Conservation (phyloP, 2,329 filamentous ascomycete species). For the Fusarium mexicanum region DNA sequence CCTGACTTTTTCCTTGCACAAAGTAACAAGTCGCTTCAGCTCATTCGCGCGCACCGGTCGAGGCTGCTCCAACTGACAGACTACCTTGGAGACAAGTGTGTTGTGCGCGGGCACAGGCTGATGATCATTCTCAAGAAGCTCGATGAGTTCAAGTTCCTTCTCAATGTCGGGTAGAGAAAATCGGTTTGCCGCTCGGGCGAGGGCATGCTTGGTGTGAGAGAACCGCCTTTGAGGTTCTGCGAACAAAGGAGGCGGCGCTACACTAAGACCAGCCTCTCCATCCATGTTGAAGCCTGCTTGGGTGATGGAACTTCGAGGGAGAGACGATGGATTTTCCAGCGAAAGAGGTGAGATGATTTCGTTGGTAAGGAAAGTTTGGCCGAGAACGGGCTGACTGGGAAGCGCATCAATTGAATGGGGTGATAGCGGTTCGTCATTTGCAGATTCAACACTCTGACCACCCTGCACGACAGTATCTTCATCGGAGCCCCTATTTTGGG, state of each 20-base stretch:
- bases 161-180: conserved; percentile 5
- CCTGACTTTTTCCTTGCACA: conserved; percentile 43
- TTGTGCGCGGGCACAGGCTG: conserved; percentile 29
- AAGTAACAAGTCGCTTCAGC: conserved; percentile 43
- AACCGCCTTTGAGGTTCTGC: conserved; percentile 2
- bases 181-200: background rate
- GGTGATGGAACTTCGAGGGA: background rate
- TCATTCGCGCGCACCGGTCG: conserved; percentile 45
- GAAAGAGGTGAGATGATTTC: conserved; percentile 23
- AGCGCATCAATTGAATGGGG: conserved; percentile 13
- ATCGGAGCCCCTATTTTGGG: background rate
- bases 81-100: conserved; percentile 40
- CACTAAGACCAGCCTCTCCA: conserved; percentile 24
- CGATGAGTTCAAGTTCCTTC: background rate
- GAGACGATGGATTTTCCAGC: conserved; percentile 7
- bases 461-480: background rate
- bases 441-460: background rate
- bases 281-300: conserved; percentile 35
- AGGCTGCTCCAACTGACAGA: conserved; percentile 47
- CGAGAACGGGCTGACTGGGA: conserved; percentile 4
- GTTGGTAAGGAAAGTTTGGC: conserved; percentile 9
- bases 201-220: background rate
- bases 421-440: background rate
- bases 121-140: conserved; percentile 6
- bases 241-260: conserved; percentile 6